Base-by-base conservation (phyloP, 148 eudicot genomes). In the Rhododendron molle region DNA sequence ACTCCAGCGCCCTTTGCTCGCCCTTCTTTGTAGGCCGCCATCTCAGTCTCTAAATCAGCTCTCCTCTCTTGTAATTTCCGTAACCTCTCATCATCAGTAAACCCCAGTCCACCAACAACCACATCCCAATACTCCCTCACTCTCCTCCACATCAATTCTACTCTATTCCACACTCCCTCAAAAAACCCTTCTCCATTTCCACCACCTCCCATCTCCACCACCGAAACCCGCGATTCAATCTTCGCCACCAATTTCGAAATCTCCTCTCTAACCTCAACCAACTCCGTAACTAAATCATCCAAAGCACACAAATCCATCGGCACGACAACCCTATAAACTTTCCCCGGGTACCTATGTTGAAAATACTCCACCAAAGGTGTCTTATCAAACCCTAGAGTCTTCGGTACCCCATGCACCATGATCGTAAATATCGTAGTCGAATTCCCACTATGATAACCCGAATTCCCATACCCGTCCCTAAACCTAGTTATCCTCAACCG, bases 261-360 rank as follows among this genome's bases (percentile, higher is more conserved):
- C 32, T 91, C 92, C 80, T 97, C 96, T 86, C 98, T 92, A 85
- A 92, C 98, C 89, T 87, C 90, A 4, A 97, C 93, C 90, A 97
- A 86, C 46, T 95, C 96, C 58, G 95, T 90, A 10, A 89, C 98
- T 72, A 94, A 91, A 30, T 95, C 98, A 85, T 97, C 98, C 85
- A 97, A 88, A 36, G 94, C 91, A 80, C 96, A 93, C 89, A 97
- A 92, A 90, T 97, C 99, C 95, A 97, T 88, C 1, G 99, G 99
- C 81, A 97, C 93, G 65, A 97, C 90, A 21, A 97, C 92, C 84
- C 81, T 90, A 87, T 88, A 92, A 32, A 97, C 91, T 86, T 95
- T 95, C n/a, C 95, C 96, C 0, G 99, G 98, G 84, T 95, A 97
- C 92, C 90, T 92, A 50, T 87, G 87, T 83, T 91, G 90, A 83